Conservation (phyloP, 805 yeast genomes). For the Saturnispora silvae region DNA sequence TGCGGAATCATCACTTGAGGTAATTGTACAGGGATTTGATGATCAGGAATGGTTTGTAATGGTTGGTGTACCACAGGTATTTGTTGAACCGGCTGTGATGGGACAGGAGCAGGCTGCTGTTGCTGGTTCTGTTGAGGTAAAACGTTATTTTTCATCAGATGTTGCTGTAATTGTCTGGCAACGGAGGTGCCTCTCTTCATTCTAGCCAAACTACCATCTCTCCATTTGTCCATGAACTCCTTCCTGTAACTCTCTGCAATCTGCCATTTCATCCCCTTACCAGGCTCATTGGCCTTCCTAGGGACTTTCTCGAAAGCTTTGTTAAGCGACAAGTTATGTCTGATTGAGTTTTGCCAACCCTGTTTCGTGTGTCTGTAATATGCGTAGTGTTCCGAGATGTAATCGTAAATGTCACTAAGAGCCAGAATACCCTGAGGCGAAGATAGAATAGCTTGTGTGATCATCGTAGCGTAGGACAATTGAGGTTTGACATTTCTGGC, state of each 20-base stretch:
- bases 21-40: too few species aligned
- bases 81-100: too few species aligned
- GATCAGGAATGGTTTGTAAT: too few species aligned
- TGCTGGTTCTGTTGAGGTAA: slow-evolving; percentile 31
- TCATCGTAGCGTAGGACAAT: slow-evolving; percentile 95
- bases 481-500: slow-evolving; percentile 94
- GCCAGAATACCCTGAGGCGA: slow-evolving; percentile 82
- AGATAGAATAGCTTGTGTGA: slow-evolving; percentile 90
- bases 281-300: slow-evolving; percentile 90
- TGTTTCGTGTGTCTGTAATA: slow-evolving; percentile 85
- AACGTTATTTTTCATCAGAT: slow-evolving; percentile 48
- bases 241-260: slow-evolving; percentile 74
- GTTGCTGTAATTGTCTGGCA: slow-evolving; percentile 68
- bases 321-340: slow-evolving; percentile 88
- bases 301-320: slow-evolving; percentile 98
- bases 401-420: slow-evolving; percentile 81
- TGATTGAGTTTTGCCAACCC: slow-evolving; percentile 97
- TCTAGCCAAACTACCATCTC: slow-evolving; percentile 63
- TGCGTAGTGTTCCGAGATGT: slow-evolving; percentile 82
- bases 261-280: slow-evolving; percentile 99
- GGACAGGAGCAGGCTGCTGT: too few species aligned
- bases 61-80: too few species aligned
- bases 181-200: slow-evolving; percentile 74
- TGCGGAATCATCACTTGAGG: too few species aligned
- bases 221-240: slow-evolving; percentile 75